Evolutionary conservation across 768 basidiomycete species (phyloP), one percentile per base, ranked within the genome.

Genomic region (Suillus brevipes): DNA sequence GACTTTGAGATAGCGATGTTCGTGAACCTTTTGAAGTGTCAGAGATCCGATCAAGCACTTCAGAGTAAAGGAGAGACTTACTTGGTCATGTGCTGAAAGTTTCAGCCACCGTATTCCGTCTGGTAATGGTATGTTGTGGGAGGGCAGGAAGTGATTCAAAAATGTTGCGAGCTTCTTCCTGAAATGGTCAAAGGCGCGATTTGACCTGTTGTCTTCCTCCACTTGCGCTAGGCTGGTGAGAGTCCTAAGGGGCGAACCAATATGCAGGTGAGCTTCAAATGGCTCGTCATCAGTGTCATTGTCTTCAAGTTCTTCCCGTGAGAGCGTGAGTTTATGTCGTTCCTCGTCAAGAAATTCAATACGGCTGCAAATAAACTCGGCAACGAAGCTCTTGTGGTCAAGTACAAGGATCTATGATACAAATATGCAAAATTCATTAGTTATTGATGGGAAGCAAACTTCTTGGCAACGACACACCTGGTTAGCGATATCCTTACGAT

Each of bases 1-100:
- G 6, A 49, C 47, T 49, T 49, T 49, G 4, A 73, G 2, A 20
- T 55, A 64, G 65, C 13, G 10, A 36, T 63, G 12, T 49, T 62
- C 42, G 4, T 20, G 60, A 23, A 60, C 20, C 47, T 65, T 45
- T 60, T 36, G 14, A 28, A 47, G 45, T 23, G 28, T 28, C 28
- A 31, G 16, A 31, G 52, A 25, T 49, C 8, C 25, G 6, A 52
- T 16, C 7, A 53, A 53, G 2, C 31, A 31, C 28, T 52, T 50
- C 49, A 50, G 16, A 53, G 18, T 18, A 9, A 28, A 52, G 31
- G 31, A 14, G 13, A 52, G 3, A n/a, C 36, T 59, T 2, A 60
- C 59, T 20, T 25, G 25, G 25, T 40, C 43, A 7, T 60, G 59
- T 4, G 38, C 4, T 40, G 59, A 25, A 40, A 60, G n/a, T 45